phyloP scores from a whole-genome alignment of 169 alveolate species.

The Babesia gibsoni region DNA sequence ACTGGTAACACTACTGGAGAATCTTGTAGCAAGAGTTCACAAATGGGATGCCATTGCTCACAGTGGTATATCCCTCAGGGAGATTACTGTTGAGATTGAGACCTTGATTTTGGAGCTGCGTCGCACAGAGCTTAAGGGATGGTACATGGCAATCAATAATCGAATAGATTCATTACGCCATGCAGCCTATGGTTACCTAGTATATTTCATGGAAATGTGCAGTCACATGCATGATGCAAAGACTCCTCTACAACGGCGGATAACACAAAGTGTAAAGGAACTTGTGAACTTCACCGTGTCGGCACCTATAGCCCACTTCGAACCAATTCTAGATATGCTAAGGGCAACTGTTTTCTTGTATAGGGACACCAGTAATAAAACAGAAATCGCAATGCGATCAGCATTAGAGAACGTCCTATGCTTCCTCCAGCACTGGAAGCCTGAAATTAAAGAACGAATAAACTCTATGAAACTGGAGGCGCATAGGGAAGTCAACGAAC shows the following conservation, averaged over 20 bases:
- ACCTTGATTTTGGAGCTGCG: conserved; percentile 21
- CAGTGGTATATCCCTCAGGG: conserved; percentile 25
- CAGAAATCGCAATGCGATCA: conserved; percentile 6
- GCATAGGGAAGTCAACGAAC: conserved; percentile 2
- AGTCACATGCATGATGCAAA: conserved; percentile 24
- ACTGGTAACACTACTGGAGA: conserved; percentile 33
- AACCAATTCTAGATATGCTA: conserved; percentile 22
- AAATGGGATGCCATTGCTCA: conserved; percentile 42
- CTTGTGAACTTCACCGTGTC: background rate
- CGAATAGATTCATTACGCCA: conserved; percentile 6
- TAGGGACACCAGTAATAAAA: conserved; percentile 2
- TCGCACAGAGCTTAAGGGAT: conserved; percentile 26
- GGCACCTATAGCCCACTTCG: conserved; percentile 36
- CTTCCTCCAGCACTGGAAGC: conserved; percentile 24
- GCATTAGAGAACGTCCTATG: conserved; percentile 3
- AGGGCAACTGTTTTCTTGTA: background rate
- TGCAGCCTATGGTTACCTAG: conserved; percentile 16
- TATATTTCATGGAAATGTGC: conserved; percentile 35
- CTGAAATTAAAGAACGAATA: background rate
- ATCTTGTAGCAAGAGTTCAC: conserved; percentile 31
- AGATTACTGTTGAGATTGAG: conserved; percentile 5
- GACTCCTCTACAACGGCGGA: background rate
- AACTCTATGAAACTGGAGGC: conserved; percentile 1
- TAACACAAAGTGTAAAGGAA: background rate
- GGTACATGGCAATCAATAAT: conserved; percentile 18